Base-by-base conservation (phyloP, 768 basidiomycete genomes). In the Boletus subcaerulescens region DNA sequence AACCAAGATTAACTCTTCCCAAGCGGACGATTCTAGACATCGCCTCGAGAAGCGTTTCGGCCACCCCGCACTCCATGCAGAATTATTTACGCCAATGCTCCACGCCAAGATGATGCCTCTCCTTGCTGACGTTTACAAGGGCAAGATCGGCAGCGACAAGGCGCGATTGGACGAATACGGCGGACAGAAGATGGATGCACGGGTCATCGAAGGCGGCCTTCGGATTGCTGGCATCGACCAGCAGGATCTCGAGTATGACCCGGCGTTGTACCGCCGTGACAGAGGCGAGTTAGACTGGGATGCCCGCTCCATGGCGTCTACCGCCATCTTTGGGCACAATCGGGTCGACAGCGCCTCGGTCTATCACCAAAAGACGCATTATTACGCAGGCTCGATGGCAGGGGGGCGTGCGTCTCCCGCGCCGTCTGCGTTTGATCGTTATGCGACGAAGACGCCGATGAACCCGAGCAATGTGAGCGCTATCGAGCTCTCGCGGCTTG, bases 251-350 rank as follows among this genome's bases (percentile, higher is more conserved):
- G 90, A 87, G 68, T 92, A 91, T 66, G 91, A 93, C 63, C 89
- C 87, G n/a, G 75, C 70, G 8, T 71, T 89, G 18, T 93, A 93
- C 63, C 80, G 78, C 60, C 84, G 89, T 15, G 91, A 93, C 65
- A 79, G 88, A 56, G 91, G 90, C 50, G 91, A 96, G 69, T 66
- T 86, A 45, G 92, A 95, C 62, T 96, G 91, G 92, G 94, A 97
- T 61, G 78, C 79, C 43, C 83, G 85, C 9, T 93, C 91, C 0
- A 76, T 93, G 60, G 79, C 84, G 7, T 85, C 86, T 11, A 77
- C 80, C 0, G 78, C 76, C 26, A 63, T 85, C 45, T 73, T 87
- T 44, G 69, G 64, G 35, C 79, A 81, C 42, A 54, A 53, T 14
- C 62, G 55, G 5, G 57, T 46, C 9, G 76, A 76, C 49, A 72